Percentiles rank a stretch among this genome's conserved stretches.
Evolutionary conservation across 129 eudicot genomes (phyloP).

Genomic region (Chrysanthemum makinoi): DNA sequence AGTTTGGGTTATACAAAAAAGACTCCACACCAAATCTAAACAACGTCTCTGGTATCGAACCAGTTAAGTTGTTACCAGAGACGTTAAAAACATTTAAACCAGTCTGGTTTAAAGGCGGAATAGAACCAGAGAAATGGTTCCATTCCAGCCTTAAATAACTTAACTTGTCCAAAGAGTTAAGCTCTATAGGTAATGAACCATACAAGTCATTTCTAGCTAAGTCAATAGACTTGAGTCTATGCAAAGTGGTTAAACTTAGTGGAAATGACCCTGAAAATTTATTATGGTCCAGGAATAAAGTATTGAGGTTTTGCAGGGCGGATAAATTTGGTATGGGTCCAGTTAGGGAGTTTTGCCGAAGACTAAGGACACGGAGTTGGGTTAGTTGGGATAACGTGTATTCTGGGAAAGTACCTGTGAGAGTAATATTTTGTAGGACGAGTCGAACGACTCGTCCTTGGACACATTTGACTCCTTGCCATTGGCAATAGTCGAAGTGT

Average conservation of each 20-base stretch:
- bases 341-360: slow-evolving; percentile 63
- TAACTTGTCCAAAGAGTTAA: slow-evolving; percentile 51
- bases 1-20: slow-evolving; percentile 53
- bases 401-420: slow-evolving; percentile 57
- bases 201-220: slow-evolving; percentile 63
- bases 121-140: slow-evolving; percentile 61
- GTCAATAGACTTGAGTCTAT: slow-evolving; percentile 53
- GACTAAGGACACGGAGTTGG: slow-evolving; percentile 82
- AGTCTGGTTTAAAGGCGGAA: slow-evolving; percentile 82
- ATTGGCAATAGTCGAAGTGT: slow-evolving; percentile 73
- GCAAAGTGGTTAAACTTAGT: slow-evolving; percentile 41
- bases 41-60: slow-evolving; percentile 63
- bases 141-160: slow-evolving; percentile 56
- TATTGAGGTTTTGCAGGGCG: slow-evolving; percentile 57
- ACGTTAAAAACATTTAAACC: slow-evolving; percentile 54
- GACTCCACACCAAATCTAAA: slow-evolving; percentile 44
- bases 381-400: slow-evolving; percentile 55
- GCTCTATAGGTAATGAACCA: slow-evolving; percentile 48
- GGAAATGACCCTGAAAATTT: slow-evolving; percentile 71
- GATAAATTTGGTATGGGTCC: slow-evolving; percentile 78
- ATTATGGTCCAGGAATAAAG: slow-evolving; percentile 72
- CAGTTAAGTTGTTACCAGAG: slow-evolving; percentile 64
- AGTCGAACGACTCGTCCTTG: slow-evolving; percentile 74
- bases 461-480: slow-evolving; percentile 84
- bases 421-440: slow-evolving; percentile 39